phyloP scores from a whole-genome alignment of 371 early-diverging fungal species.

The Chytridium lagenaria region DNA sequence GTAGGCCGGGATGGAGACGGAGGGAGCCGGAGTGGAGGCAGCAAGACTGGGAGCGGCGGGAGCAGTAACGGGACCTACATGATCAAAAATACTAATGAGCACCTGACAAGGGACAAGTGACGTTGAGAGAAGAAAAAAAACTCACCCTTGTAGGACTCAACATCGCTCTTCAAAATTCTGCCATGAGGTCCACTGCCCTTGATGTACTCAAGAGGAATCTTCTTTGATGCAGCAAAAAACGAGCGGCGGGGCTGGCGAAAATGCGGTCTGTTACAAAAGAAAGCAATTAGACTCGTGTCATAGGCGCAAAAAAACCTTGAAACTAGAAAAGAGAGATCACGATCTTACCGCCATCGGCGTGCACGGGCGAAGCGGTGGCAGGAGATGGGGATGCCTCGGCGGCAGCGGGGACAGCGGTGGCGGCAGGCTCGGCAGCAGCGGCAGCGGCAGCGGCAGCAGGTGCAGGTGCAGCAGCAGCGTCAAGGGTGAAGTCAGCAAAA shows the following conservation, averaged over 20 bases:
- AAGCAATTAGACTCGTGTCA: background rate
- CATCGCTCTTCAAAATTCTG: slow-evolving; percentile 91
- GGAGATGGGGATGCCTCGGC: slow-evolving; percentile 27
- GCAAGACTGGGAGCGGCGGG: slow-evolving; percentile 36
- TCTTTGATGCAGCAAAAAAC: slow-evolving; percentile 85
- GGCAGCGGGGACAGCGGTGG: slow-evolving; percentile 44
- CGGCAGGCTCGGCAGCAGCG: slow-evolving; percentile 54
- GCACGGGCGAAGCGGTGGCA: too few species aligned
- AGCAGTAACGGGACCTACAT: too few species aligned
- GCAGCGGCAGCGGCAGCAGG: slow-evolving; percentile 55
- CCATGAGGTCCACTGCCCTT: slow-evolving; percentile 91
- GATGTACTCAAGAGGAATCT: slow-evolving; percentile 76
- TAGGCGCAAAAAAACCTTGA: too few species aligned
- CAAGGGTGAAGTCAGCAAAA: slow-evolving; percentile 79
- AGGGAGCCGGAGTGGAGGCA: slow-evolving; percentile 31
- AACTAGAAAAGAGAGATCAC: too few species aligned
- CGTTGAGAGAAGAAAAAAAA: slow-evolving; percentile 40
- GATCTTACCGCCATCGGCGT: too few species aligned
- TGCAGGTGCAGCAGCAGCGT: slow-evolving; percentile 54
- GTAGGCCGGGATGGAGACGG: slow-evolving; percentile 38
- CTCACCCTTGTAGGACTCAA: slow-evolving; percentile 67
- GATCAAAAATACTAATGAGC: too few species aligned
- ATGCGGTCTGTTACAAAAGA: slow-evolving; percentile 62
- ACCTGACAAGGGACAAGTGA: slow-evolving; percentile 52
- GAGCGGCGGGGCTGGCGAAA: slow-evolving; percentile 90